A percentile compares a stretch with the other conserved stretches of the same genome.
phyloP scores from a whole-genome alignment of 805 yeast species.

The Maudiozyma barnettii region DNA sequence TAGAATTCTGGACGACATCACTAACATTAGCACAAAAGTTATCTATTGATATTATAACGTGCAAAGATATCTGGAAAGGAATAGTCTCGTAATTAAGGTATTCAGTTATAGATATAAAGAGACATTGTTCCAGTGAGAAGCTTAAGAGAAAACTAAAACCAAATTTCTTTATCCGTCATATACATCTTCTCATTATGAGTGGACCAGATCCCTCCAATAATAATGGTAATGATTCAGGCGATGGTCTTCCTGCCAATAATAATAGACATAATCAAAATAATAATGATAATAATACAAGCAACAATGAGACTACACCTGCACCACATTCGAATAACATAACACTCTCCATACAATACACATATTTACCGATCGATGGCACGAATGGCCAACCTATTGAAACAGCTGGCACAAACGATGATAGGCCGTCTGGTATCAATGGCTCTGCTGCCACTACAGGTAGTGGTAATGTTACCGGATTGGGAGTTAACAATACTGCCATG shows the following conservation, averaged over 20 bases:
- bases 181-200: neutral
- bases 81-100: no score
- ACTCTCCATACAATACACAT: slow-evolving; percentile 25
- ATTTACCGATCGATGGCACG: slow-evolving; percentile 7
- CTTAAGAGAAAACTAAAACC: no score
- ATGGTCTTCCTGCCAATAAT: neutral
- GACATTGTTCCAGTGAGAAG: no score
- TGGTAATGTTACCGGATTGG: neutral
- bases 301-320: neutral
- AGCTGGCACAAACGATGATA: neutral
- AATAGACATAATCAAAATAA: neutral
- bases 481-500: neutral
- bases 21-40: no score
- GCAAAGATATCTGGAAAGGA: no score
- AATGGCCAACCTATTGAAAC: neutral
- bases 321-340: slow-evolving; percentile 20
- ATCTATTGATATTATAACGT: no score
- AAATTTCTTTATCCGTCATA: no score
- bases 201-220: neutral
- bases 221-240: neutral
- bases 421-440: neutral
- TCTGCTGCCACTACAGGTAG: neutral
- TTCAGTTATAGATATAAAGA: no score
- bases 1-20: no score
- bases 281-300: neutral